These are phyloP conservation scores for Cucumis hystrix DNA, from an alignment of 306 rosid species.

Conservation along the genomic window DNA sequence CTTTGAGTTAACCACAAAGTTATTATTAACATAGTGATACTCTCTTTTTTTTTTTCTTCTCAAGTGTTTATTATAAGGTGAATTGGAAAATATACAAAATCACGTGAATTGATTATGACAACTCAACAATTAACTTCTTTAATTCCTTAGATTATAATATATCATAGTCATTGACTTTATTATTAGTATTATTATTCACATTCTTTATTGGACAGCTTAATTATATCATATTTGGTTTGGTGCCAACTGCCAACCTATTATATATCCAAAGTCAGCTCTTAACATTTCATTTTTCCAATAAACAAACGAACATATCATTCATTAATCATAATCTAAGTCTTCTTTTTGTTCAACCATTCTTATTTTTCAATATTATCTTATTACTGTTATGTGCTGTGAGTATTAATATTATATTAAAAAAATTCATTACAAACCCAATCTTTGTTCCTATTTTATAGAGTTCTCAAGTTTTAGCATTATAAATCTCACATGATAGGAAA, in stretches of 20 bases:
- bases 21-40: too few species aligned
- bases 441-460: not conserved
- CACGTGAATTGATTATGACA: not conserved
- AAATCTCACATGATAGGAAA: not conserved
- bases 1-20: too few species aligned
- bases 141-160: not conserved
- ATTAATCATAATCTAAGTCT: not conserved
- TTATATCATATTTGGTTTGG: not conserved
- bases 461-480: not conserved
- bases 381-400: not conserved
- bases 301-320: not conserved
- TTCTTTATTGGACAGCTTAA: not conserved
- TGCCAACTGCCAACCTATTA: not conserved
- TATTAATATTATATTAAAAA: not conserved
- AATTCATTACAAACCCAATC: not conserved
- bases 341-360: not conserved
- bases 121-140: not conserved
- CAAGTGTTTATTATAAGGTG: too few species aligned
- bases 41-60: too few species aligned
- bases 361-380: not conserved
- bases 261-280: not conserved
- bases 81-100: too few species aligned
- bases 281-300: not conserved
- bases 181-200: not conserved
- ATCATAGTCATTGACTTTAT: not conserved